Conservation (phyloP, 768 basidiomycete species). For the Auriscalpium microsporum region DNA sequence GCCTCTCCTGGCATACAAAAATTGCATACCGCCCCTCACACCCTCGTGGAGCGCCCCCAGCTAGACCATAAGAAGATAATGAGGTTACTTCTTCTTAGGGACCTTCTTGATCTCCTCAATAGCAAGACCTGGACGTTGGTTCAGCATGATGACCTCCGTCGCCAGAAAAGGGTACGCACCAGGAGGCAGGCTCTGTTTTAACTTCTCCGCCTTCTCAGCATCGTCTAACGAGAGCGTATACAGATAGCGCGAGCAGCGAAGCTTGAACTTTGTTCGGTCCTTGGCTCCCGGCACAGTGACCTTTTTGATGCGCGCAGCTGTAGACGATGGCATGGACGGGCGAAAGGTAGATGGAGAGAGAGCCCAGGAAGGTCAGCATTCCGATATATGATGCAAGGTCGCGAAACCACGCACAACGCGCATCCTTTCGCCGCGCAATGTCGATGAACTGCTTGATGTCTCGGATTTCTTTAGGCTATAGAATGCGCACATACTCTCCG, state of each 20-base stretch:
- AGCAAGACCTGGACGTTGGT: conserved; percentile 43
- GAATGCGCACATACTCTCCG: background rate
- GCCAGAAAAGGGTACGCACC: conserved; percentile 43
- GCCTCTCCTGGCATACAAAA: background rate
- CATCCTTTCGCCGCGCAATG: conserved; percentile 96
- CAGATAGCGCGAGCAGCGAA: conserved; percentile 91
- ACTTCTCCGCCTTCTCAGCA: conserved; percentile 97
- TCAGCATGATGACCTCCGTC: background rate
- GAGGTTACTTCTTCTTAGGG: conserved; percentile 60
- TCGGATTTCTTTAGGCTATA: conserved; percentile 90
- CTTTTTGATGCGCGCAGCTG: conserved; percentile 99
- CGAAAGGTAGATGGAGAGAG: background rate
- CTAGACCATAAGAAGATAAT: background rate
- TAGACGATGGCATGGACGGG: conserved; percentile 3
- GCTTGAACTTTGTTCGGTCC: conserved; percentile 94
- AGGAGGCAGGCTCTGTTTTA: conserved; percentile 90
- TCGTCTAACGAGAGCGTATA: conserved; percentile 97
- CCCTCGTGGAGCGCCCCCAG: background rate
- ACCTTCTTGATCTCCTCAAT: conserved; percentile 65
- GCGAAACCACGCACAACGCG: conserved; percentile 61
- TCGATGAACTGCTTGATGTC: conserved; percentile 99
- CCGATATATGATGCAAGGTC: background rate
- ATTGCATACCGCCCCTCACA: background rate
- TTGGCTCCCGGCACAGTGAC: conserved; percentile 63
- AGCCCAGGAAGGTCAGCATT: background rate